A percentile compares a stretch with the other conserved stretches of the same genome.
Conservation (phyloP, 768 basidiomycete species). For the Lyophyllum shimeji region DNA sequence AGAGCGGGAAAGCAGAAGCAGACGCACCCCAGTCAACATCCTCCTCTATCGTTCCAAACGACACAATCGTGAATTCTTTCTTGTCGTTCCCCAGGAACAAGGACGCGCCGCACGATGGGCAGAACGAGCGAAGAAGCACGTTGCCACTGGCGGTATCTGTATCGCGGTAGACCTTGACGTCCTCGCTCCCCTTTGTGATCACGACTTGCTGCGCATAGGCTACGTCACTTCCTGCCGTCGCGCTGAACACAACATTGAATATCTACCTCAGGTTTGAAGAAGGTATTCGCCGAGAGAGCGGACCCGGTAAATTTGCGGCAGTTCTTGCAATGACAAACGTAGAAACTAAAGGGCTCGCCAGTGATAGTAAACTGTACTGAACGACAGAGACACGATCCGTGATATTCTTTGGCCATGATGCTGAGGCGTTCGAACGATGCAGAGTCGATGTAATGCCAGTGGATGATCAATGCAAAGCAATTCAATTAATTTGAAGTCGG, state of each 20-base stretch:
- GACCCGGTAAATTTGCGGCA: constrained; percentile 25
- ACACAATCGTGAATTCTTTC: constrained; percentile 22
- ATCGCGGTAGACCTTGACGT: constrained; percentile 23
- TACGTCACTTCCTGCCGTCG: background rate
- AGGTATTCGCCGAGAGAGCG: constrained; percentile 25
- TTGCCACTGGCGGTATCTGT: constrained; percentile 22
- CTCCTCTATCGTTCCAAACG: constrained; percentile 31
- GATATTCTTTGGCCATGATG: constrained; percentile 10
- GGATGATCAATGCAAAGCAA: background rate
- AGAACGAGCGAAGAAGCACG: constrained; percentile 25
- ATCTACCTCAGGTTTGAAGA: constrained; percentile 24
- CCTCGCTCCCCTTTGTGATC: constrained; percentile 21
- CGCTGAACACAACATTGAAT: background rate
- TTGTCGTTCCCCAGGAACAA: constrained; percentile 21
- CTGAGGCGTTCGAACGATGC: background rate
- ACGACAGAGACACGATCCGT: constrained; percentile 15
- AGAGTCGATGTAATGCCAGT: background rate
- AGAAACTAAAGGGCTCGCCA: constrained; percentile 19
- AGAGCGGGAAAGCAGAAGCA: background rate
- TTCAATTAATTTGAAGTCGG: background rate
- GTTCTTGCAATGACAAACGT: constrained; percentile 23
- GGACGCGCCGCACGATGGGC: constrained; percentile 24
- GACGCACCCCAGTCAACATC: constrained; percentile 29
- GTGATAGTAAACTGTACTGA: constrained; percentile 15
- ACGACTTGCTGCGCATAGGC: constrained; percentile 18